Conservation (phyloP, 768 basidiomycete species). For the Podaxis carcinomalis region DNA sequence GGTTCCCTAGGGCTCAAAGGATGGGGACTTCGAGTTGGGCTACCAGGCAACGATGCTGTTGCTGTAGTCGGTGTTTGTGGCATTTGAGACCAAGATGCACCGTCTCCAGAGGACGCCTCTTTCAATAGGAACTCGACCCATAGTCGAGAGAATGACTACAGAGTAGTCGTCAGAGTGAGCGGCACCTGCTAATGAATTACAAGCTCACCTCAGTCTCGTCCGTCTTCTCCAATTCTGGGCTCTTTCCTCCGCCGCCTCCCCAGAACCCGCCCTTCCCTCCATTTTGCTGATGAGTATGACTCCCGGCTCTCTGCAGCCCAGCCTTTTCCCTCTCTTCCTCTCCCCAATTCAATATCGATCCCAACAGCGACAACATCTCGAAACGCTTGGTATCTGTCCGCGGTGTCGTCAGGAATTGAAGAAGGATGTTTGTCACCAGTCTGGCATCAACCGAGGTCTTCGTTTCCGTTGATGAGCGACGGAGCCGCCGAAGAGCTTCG, state of each 20-base stretch:
- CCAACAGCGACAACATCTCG: slow-evolving; percentile 89
- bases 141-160: slow-evolving; percentile 90
- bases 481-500: slow-evolving; percentile 92
- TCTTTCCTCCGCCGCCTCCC: slow-evolving; percentile 37
- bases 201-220: slow-evolving; percentile 77
- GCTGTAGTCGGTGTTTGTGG: slow-evolving; percentile 19
- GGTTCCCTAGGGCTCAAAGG: slow-evolving; percentile 14
- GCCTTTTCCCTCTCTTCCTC: slow-evolving; percentile 91
- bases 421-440: slow-evolving; percentile 89
- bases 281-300: slow-evolving; percentile 13
- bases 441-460: slow-evolving; percentile 79
- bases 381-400: slow-evolving; percentile 93
- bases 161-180: not conserved
- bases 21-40: slow-evolving; percentile 20
- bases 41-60: slow-evolving; percentile 30
- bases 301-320: slow-evolving; percentile 62
- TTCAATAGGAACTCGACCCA: slow-evolving; percentile 99
- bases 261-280: slow-evolving; percentile 30
- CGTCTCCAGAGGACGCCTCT: slow-evolving; percentile 60
- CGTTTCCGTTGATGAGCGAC: slow-evolving; percentile 80
- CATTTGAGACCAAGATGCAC: slow-evolving; percentile 13
- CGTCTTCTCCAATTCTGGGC: slow-evolving; percentile 64
- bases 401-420: slow-evolving; percentile 86
- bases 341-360: slow-evolving; percentile 89
- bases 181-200: not conserved